Evolutionary conservation across 306 rosid genomes (phyloP), one percentile per base, ranked within the genome.

Genomic region (Cucurbita maxima): DNA sequence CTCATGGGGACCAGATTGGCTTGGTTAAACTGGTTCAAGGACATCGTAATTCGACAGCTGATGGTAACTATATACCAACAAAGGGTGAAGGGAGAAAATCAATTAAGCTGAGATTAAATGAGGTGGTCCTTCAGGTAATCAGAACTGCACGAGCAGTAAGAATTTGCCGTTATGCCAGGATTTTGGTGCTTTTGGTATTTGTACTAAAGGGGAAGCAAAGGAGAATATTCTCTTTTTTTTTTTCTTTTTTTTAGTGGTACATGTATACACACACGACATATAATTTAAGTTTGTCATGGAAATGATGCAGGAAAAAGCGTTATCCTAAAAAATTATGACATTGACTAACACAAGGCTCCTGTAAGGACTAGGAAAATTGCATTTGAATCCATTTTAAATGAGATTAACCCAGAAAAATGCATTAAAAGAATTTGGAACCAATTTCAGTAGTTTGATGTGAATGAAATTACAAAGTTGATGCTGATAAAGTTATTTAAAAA

Each of bases 91-190:
- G 96, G 71, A 95, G 78, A 84, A 95, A 86, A 78, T 85, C 88
- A 74, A 88, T 91, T 80, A 91, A 86, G 86, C 86, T 95, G 90
- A 95, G 80, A 85, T 79, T 80, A 80, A 81, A 88, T 78, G 99
- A 95, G 91, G 88, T 80, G 82, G 96, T 95, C 68, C 96, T 95
- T 80, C 97, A 89, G 99, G 99, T 95, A 81, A 83, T 58, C 15
- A 63, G 57, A 66, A 58, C 60, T 37, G 15, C 63, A 38, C 58
- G 72, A 14, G 30, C 47, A 52, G 11, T 43, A 36, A 71, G 55
- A 44, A 41, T 58, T 54, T 34, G 15, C 8, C 44, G 55, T 60
- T 55, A 51, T 82, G 61, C 77, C 71, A 54, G 48, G 60, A 50
- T 34, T 30, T 50, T 71, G 45, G 30, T 71, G n/a, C 55, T 66